These are phyloP conservation scores for Ustilago cynodontis DNA, from an alignment of 1,284 basidiomycete genomes.

Conservation along the genomic window DNA sequence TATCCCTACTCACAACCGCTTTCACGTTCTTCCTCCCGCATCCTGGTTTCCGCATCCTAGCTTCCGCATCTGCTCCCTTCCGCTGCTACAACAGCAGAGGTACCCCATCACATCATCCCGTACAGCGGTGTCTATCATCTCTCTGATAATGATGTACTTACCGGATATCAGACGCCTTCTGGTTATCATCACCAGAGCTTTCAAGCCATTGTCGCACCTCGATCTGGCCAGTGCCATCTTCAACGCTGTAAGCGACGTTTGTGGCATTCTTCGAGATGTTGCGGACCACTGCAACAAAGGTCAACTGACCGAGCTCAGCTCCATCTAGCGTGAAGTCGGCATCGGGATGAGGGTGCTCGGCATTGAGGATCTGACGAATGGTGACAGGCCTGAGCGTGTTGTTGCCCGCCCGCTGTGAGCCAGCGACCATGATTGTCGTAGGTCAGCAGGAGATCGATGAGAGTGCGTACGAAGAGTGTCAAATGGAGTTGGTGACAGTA, in stretches of 20 bases:
- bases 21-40: no score
- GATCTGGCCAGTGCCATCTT: constrained; percentile 89
- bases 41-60: not conserved
- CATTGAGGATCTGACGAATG: constrained; percentile 81
- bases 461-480: not conserved
- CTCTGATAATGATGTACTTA: no score
- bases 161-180: constrained; percentile 58
- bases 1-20: no score
- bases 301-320: constrained; percentile 83
- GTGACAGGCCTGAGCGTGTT: constrained; percentile 82
- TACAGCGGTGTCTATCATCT: not conserved
- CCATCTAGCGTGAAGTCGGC: constrained; percentile 88
- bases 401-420: constrained; percentile 49
- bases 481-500: not conserved
- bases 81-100: not conserved
- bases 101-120: no score
- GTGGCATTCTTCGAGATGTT: constrained; percentile 81
- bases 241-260: constrained; percentile 83
- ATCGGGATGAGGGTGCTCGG: constrained; percentile 85
- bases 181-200: constrained; percentile 74
- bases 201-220: constrained; percentile 92
- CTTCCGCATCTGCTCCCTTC: not conserved
- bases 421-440: constrained; percentile 9
- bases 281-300: constrained; percentile 83
- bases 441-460: not conserved